These are phyloP conservation scores for Orbilia quercus DNA, from an alignment of 2,329 filamentous ascomycete genomes.

Conservation along the genomic window DNA sequence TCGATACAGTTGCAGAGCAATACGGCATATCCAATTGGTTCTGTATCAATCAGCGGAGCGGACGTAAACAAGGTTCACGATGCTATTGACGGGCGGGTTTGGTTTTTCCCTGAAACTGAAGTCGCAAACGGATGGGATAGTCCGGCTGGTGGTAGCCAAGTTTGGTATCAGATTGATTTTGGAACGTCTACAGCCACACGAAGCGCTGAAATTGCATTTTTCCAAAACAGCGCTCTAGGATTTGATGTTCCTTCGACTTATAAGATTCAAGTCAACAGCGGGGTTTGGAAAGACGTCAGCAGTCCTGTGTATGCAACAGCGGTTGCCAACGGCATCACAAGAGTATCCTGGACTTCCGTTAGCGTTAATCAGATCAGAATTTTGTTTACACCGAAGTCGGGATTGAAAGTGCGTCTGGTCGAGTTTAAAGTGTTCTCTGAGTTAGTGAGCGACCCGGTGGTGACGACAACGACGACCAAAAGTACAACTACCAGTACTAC, in stretches of 20 bases:
- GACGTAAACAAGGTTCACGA: slow-evolving; percentile 61
- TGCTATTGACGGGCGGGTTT: slow-evolving; percentile 63
- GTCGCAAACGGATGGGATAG: slow-evolving; percentile 64
- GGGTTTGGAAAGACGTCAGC: slow-evolving; percentile 61
- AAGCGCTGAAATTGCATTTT: slow-evolving; percentile 63
- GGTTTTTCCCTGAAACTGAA: slow-evolving; percentile 62
- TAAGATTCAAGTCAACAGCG: slow-evolving; percentile 60
- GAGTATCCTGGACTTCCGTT: slow-evolving; percentile 60
- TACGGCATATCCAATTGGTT: slow-evolving; percentile 61
- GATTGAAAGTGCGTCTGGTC: slow-evolving; percentile 62
- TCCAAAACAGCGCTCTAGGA: slow-evolving; percentile 59
- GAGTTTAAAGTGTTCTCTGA: slow-evolving; percentile 63
- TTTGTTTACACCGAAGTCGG: slow-evolving; percentile 61
- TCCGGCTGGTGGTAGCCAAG: slow-evolving; percentile 60
- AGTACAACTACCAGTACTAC: neutral
- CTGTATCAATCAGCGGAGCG: slow-evolving; percentile 60
- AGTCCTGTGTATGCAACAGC: slow-evolving; percentile 56
- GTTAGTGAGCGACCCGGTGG: slow-evolving; percentile 1
- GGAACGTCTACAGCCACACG: slow-evolving; percentile 60
- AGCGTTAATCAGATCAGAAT: slow-evolving; percentile 61
- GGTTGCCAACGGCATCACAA: slow-evolving; percentile 63
- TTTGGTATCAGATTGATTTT: slow-evolving; percentile 64
- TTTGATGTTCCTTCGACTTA: slow-evolving; percentile 61
- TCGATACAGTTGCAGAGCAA: slow-evolving; percentile 62
- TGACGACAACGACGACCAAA: neutral